These are phyloP conservation scores for Penicillium canariense DNA, from an alignment of 495 filamentous ascomycete species.

Conservation along the genomic window DNA sequence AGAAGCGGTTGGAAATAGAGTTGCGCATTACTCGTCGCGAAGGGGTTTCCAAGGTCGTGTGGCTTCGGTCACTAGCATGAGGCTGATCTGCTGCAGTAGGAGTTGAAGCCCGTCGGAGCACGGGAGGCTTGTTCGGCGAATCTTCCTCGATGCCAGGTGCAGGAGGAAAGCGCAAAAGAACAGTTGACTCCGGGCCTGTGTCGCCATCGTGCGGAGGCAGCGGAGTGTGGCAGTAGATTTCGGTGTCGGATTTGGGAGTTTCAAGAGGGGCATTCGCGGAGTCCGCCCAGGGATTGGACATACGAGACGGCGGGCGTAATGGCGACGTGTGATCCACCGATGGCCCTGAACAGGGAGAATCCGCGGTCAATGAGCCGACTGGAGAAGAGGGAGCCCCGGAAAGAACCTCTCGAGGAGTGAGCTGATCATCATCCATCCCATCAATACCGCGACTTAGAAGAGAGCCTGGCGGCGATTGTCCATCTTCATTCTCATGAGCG, in stretches of 20 bases:
- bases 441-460: conserved; percentile 35
- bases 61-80: conserved; percentile 19
- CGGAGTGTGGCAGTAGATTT: conserved; percentile 28
- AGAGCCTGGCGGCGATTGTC: conserved; percentile 35
- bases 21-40: conserved; percentile 31
- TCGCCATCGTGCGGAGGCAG: conserved; percentile 24
- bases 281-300: conserved; percentile 45
- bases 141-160: conserved; percentile 34
- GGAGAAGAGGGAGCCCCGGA: conserved; percentile 38
- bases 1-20: conserved; percentile 43
- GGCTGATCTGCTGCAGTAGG: conserved; percentile 13
- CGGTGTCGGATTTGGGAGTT: conserved; percentile 25
- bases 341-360: conserved; percentile 30
- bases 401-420: conserved; percentile 34
- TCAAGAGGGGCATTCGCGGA: conserved; percentile 13
- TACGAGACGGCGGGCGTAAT: conserved; percentile 34
- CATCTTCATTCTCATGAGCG: conserved; percentile 16
- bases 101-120: conserved; percentile 20
- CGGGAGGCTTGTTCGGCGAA: conserved; percentile 4
- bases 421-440: conserved; percentile 33
- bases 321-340: conserved; percentile 32
- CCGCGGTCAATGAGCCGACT: conserved; percentile 32
- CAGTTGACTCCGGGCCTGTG: conserved; percentile 29
- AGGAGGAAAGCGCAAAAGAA: conserved; percentile 40
- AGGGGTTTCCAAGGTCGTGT: conserved; percentile 34